A percentile compares a stretch with the other conserved stretches of the same genome.
Evolutionary conservation across 2,329 filamentous ascomycete genomes (phyloP).

Genomic region (Exophiala dermatitidis): DNA sequence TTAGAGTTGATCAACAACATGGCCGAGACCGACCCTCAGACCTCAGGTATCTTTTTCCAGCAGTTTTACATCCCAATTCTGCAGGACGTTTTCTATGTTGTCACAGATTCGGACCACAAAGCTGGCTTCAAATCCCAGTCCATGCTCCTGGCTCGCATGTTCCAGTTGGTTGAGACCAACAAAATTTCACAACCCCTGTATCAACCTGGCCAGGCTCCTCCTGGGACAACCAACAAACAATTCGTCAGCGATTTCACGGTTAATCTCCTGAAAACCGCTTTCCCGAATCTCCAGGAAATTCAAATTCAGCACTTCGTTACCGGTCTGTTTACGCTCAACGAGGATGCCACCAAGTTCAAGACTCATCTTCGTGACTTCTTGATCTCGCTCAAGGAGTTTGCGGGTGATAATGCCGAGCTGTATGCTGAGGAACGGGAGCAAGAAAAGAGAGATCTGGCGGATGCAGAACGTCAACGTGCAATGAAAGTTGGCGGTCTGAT

Average conservation of each 20-base stretch:
- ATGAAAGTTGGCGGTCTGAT: slow-evolving; percentile 93
- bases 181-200: slow-evolving; percentile 95
- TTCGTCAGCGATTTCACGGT: slow-evolving; percentile 85
- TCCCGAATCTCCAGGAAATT: slow-evolving; percentile 80
- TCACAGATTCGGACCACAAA: slow-evolving; percentile 97
- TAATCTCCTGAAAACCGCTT: slow-evolving; percentile 77
- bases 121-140: slow-evolving; percentile 98
- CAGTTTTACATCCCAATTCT: slow-evolving; percentile 93
- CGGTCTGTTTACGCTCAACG: slow-evolving; percentile 79
- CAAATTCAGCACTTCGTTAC: slow-evolving; percentile 90
- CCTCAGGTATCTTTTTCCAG: slow-evolving; percentile 92
- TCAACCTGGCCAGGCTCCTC: slow-evolving; percentile 68
- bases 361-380: slow-evolving; percentile 93
- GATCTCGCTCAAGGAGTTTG: slow-evolving; percentile 94
- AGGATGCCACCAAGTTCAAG: slow-evolving; percentile 89
- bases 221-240: slow-evolving; percentile 80
- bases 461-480: slow-evolving; percentile 80
- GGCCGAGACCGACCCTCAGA: slow-evolving; percentile 78
- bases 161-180: slow-evolving; percentile 83
- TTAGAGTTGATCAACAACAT: slow-evolving; percentile 96
- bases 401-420: slow-evolving; percentile 88
- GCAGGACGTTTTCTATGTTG: slow-evolving; percentile 96
- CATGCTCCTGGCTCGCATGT: slow-evolving; percentile 86
- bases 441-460: slow-evolving; percentile 74
- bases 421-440: slow-evolving; percentile 93